Conservation (phyloP, 2,329 filamentous ascomycete species). For the Sporothrix pallida region DNA sequence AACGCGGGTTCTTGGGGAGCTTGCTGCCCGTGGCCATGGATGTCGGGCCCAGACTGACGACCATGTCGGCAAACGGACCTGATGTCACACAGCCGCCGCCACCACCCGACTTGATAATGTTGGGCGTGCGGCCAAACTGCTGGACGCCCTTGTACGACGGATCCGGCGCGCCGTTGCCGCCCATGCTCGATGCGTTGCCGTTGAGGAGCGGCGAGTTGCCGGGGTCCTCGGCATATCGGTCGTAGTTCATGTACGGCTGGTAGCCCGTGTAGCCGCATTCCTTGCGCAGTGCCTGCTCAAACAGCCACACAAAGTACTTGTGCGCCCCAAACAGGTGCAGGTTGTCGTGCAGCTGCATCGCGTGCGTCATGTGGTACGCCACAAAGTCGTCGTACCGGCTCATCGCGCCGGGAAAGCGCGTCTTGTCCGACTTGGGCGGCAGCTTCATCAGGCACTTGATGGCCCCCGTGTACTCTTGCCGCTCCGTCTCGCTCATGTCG, state of each 20-base stretch:
- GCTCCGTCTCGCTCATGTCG: slow-evolving; percentile 40
- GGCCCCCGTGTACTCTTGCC: slow-evolving; percentile 41
- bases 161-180: slow-evolving; percentile 52
- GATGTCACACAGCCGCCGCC: slow-evolving; percentile 61
- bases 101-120: slow-evolving; percentile 52
- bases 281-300: slow-evolving; percentile 45
- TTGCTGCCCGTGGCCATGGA: slow-evolving; percentile 41
- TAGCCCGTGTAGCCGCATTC: slow-evolving; percentile 47
- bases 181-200: slow-evolving; percentile 57
- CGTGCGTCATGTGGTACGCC: slow-evolving; percentile 44
- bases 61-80: slow-evolving; percentile 56
- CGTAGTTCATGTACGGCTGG: slow-evolving; percentile 58
- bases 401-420: slow-evolving; percentile 41
- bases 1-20: slow-evolving; percentile 45
- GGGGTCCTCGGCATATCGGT: slow-evolving; percentile 55
- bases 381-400: slow-evolving; percentile 46
- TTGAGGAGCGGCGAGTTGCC: slow-evolving; percentile 59
- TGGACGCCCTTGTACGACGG: slow-evolving; percentile 40
- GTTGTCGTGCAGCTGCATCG: slow-evolving; percentile 41
- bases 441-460: slow-evolving; percentile 42
- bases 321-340: slow-evolving; percentile 44
- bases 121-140: slow-evolving; percentile 46
- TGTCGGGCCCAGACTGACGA: slow-evolving; percentile 49
- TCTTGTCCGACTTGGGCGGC: slow-evolving; percentile 39
- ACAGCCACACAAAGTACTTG: slow-evolving; percentile 44